A percentile compares a stretch with the other conserved stretches of the same genome.
phyloP scores from a whole-genome alignment of 352 stramenopile species.

The Globisporangium spiculum region DNA sequence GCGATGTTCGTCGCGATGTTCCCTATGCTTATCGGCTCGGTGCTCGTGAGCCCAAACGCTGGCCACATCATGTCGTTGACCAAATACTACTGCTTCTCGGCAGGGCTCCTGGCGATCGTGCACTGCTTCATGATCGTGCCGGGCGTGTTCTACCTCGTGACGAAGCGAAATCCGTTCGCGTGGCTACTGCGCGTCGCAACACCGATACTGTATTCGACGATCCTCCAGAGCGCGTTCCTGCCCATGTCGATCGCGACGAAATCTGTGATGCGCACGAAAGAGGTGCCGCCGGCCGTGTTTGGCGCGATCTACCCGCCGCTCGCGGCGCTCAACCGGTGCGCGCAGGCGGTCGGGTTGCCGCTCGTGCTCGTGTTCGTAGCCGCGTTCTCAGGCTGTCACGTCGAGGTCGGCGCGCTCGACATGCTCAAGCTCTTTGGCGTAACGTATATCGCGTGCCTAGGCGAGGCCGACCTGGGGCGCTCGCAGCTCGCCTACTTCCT shows the following conservation, averaged over 20 bases:
- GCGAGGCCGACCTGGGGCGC: constrained; percentile 41
- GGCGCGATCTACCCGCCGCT: constrained; percentile 59
- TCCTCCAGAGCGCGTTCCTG: constrained; percentile 45
- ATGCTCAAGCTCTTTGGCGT: constrained; percentile 48
- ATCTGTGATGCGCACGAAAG: constrained; percentile 43
- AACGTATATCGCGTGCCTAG: constrained; percentile 39
- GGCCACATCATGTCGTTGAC: constrained; percentile 33
- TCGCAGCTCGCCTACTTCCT: constrained; percentile 54
- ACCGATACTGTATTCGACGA: constrained; percentile 44
- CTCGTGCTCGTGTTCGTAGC: constrained; percentile 49
- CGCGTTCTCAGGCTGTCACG: constrained; percentile 45
- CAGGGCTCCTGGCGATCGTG: constrained; percentile 22
- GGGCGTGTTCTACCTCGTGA: constrained; percentile 44
- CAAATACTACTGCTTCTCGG: constrained; percentile 40
- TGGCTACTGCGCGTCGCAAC: constrained; percentile 45
- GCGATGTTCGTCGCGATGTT: constrained; percentile 44
- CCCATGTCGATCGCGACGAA: constrained; percentile 55
- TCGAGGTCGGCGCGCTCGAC: constrained; percentile 27
- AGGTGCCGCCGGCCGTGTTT: constrained; percentile 51
- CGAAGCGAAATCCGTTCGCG: constrained; percentile 51
- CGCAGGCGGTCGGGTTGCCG: constrained; percentile 42
- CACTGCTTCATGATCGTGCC: constrained; percentile 49
- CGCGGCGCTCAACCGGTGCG: constrained; percentile 46
- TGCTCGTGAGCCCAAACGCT: constrained; percentile 36
- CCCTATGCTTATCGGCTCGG: constrained; percentile 42